Conservation (phyloP, 2,329 filamentous ascomycete genomes). For the Zasmidium angulare region DNA sequence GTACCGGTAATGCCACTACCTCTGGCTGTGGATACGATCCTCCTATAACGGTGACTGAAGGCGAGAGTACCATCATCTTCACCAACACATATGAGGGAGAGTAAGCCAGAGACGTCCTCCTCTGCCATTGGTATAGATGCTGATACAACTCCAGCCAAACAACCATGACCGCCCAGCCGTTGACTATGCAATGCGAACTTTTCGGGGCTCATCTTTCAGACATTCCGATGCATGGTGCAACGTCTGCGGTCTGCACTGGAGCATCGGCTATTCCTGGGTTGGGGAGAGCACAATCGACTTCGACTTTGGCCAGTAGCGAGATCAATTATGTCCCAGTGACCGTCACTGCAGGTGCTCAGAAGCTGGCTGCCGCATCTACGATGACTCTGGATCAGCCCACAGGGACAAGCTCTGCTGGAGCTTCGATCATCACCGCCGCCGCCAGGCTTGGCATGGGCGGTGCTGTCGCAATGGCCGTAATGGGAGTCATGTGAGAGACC, state of each 20-base stretch:
- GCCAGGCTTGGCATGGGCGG: slow-evolving; percentile 10
- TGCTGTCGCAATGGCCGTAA: slow-evolving; percentile 13
- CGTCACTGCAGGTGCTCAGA: slow-evolving; percentile 29
- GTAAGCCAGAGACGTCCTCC: slow-evolving; percentile 8
- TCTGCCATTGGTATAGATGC: not conserved
- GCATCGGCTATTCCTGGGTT: slow-evolving; percentile 23
- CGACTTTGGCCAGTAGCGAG: slow-evolving; percentile 28
- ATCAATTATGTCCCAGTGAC: slow-evolving; percentile 30
- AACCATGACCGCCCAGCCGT: slow-evolving; percentile 4
- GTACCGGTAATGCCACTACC: slow-evolving; percentile 14
- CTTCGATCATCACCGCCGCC: slow-evolving; percentile 11
- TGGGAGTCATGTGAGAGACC: slow-evolving; percentile 14
- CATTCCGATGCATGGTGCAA: slow-evolving; percentile 18
- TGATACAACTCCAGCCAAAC: slow-evolving; percentile 3
- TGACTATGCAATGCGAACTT: slow-evolving; percentile 27
- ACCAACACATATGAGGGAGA: slow-evolving; percentile 18
- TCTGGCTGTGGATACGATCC: slow-evolving; percentile 24
- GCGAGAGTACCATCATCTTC: slow-evolving; percentile 27
- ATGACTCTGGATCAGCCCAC: slow-evolving; percentile 9
- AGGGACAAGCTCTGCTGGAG: slow-evolving; percentile 14
- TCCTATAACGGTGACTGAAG: slow-evolving; percentile 32
- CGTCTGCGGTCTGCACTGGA: slow-evolving; percentile 26
- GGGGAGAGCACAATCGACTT: slow-evolving; percentile 28
- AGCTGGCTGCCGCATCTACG: slow-evolving; percentile 18
- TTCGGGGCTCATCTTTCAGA: slow-evolving; percentile 24